Conservation (phyloP, 169 alveolate species). For the Cystoisospora suis region DNA sequence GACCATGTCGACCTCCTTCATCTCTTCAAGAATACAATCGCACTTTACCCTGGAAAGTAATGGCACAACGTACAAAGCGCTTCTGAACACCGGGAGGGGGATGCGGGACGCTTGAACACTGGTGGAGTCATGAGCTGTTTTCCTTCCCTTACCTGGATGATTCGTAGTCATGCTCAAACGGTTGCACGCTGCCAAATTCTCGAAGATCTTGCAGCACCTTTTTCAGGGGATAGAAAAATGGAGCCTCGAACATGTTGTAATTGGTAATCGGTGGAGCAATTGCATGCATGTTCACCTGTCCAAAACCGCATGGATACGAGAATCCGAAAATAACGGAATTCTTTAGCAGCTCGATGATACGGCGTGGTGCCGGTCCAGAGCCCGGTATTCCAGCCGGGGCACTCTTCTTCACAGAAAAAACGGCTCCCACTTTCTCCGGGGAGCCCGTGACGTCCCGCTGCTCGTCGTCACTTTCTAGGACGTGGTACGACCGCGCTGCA, state of each 20-base stretch:
- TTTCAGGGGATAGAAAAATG: constrained; percentile 37
- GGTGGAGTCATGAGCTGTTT: neutral
- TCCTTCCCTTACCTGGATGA: neutral
- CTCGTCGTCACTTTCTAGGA: too few species aligned
- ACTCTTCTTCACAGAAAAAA: too few species aligned
- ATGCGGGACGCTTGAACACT: neutral
- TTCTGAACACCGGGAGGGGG: too few species aligned
- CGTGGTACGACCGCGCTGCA: neutral
- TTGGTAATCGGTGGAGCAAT: constrained; percentile 19
- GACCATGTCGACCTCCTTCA: neutral
- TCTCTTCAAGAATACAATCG: neutral
- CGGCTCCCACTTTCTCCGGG: neutral
- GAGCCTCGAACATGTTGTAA: constrained; percentile 21
- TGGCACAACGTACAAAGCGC: neutral
- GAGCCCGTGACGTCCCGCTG: too few species aligned
- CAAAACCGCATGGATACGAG: constrained; percentile 41
- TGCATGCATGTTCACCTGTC: constrained; percentile 57
- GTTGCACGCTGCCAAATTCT: constrained; percentile 12
- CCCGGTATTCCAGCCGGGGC: neutral
- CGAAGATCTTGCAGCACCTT: constrained; percentile 34
- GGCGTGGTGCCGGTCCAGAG: too few species aligned
- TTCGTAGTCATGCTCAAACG: neutral
- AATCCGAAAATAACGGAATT: constrained; percentile 29
- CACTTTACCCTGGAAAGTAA: neutral
- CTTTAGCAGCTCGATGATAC: neutral